Conservation (phyloP, 1,284 basidiomycete species). For the Cryptococcus jaspeensis region DNA sequence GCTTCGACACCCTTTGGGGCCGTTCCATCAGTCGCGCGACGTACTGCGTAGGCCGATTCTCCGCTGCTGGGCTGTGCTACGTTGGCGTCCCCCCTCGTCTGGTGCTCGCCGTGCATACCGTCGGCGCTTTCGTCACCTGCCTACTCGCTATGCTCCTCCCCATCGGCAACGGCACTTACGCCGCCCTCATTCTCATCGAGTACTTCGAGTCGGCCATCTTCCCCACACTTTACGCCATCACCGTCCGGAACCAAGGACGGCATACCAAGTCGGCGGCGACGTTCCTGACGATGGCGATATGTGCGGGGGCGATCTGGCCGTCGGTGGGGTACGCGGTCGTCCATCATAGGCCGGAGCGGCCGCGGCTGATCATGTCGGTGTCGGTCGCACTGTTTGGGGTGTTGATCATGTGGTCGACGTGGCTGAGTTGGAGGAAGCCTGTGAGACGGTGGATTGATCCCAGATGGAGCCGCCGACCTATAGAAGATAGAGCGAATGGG, state of each 20-base stretch:
- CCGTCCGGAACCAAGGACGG: conserved; percentile 39
- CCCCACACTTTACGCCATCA: conserved; percentile 47
- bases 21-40: conserved; percentile 33
- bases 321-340: conserved; percentile 31
- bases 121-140: conserved; percentile 36
- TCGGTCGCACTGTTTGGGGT: conserved; percentile 23
- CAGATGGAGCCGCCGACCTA: conserved; percentile 10
- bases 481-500: neutral
- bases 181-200: conserved; percentile 33
- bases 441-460: conserved; percentile 39
- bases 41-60: conserved; percentile 41
- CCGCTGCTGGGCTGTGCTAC: conserved; percentile 36
- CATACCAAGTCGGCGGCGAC: conserved; percentile 41
- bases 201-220: conserved; percentile 50
- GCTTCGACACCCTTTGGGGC: conserved; percentile 30
- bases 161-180: conserved; percentile 23
- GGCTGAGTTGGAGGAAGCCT: conserved; percentile 15
- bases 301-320: conserved; percentile 36
- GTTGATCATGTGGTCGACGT: conserved; percentile 23
- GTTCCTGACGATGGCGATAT: conserved; percentile 32
- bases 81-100: conserved; percentile 41
- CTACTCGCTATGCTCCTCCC: conserved; percentile 29
- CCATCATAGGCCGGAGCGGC: conserved; percentile 7
- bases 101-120: conserved; percentile 33
- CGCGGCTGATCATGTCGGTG: conserved; percentile 21